Conservation (phyloP, 257 asterid species). For the Lycium ferocissimum region DNA sequence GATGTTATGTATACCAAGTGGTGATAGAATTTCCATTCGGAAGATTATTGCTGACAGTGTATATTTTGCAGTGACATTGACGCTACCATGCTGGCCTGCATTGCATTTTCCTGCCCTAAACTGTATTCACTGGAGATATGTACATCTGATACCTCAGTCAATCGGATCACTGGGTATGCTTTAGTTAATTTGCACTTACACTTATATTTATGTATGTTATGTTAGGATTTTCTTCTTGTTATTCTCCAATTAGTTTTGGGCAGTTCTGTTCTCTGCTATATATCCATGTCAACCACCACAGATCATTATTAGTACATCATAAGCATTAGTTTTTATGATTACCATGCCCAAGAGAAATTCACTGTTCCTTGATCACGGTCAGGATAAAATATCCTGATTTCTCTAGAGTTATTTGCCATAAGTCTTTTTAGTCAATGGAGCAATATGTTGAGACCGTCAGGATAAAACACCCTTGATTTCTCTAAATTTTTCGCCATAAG, state of each 20-base stretch:
- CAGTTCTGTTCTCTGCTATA: no score
- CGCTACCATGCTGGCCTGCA: slow-evolving; percentile 88
- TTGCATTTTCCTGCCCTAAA: slow-evolving; percentile 92
- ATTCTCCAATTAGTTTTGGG: no score
- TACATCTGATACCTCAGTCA: slow-evolving; percentile 60
- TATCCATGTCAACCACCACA: neutral
- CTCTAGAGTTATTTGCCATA: neutral
- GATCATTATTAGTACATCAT: neutral
- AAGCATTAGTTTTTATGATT: neutral
- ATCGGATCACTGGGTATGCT: slow-evolving; percentile 84
- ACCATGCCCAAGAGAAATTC: neutral
- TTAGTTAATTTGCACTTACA: neutral
- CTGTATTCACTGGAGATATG: slow-evolving; percentile 80
- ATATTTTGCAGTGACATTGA: slow-evolving; percentile 79
- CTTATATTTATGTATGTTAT: neutral
- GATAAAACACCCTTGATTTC: neutral
- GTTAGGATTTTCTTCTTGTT: neutral
- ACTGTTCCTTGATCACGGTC: neutral
- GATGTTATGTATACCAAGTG: neutral
- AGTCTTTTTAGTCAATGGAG: neutral
- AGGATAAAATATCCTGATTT: neutral
- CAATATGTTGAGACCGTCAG: neutral
- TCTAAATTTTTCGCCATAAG: neutral
- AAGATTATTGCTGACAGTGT: slow-evolving; percentile 8
- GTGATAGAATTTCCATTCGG: neutral